These are phyloP conservation scores for Nannochloropsis salina DNA, from an alignment of 108 stramenopile genomes.

Conservation along the genomic window DNA sequence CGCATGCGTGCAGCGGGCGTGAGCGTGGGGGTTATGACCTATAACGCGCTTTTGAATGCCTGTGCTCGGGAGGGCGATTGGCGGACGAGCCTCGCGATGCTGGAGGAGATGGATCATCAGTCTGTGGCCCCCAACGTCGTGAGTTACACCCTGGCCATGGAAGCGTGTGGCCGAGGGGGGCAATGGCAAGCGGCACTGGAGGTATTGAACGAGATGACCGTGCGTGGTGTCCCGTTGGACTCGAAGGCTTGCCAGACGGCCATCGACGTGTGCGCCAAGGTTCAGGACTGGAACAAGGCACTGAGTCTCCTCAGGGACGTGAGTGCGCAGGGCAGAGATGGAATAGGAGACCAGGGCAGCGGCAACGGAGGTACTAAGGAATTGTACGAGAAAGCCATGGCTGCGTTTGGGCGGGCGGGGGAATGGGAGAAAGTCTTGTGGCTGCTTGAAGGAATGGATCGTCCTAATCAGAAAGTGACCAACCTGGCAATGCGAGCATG, in stretches of 20 bases:
- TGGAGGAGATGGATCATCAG: conserved; percentile 38
- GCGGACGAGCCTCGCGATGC: conserved; percentile 20
- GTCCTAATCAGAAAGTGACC: conserved; percentile 21
- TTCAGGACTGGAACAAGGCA: conserved; percentile 25
- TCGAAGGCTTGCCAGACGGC: conserved; percentile 32
- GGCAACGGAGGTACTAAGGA: background rate
- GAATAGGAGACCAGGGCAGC: background rate
- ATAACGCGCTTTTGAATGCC: conserved; percentile 25
- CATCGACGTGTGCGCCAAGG: conserved; percentile 35
- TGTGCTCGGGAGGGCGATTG: conserved; percentile 23
- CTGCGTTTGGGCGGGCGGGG: conserved; percentile 33
- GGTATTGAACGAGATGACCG: conserved; percentile 42
- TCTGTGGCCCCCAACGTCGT: conserved; percentile 29
- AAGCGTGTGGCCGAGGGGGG: conserved; percentile 31
- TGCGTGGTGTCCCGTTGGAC: conserved; percentile 25
- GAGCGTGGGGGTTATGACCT: conserved; percentile 12
- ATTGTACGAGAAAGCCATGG: conserved; percentile 18
- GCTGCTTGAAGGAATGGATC: conserved; percentile 22
- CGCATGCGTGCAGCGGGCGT: conserved; percentile 20
- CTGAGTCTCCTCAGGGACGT: conserved; percentile 31
- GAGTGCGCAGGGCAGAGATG: conserved; percentile 24
- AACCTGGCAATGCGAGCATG: conserved; percentile 38
- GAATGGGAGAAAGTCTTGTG: conserved; percentile 38
- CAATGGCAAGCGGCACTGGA: conserved; percentile 31
- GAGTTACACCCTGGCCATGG: conserved; percentile 33